Evolutionary conservation across 805 yeast species (phyloP), one percentile per base, ranked within the genome.

Genomic region (Maudiozyma turicensis): DNA sequence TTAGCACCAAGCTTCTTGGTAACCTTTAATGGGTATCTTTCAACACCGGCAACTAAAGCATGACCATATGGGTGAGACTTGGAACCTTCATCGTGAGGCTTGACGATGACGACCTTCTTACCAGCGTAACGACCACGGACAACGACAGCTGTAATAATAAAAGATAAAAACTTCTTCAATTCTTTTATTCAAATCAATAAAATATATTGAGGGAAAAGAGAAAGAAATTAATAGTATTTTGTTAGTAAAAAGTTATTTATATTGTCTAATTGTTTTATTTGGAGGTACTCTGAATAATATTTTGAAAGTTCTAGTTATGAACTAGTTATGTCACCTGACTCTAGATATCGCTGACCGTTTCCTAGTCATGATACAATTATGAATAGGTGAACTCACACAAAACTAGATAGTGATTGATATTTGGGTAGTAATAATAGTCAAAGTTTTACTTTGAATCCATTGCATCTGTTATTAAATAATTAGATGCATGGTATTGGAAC

Each of bases 121-220:
- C 99, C 99, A 74, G 99, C 99, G 87, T 82, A 91, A 81, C 99
- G 93, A 72, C 99, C 99, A 77, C 98, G 91, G 76, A 90, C 95
- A 75, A 93, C 90, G 79, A 93, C 90, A 80, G 98, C 95, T 86
- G 72, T 45, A 60, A 47, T 20, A 39, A 39, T 15, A 39, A 39
- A 26, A 7, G 20, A 13, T n/a, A n/a, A 8, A n/a, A 11, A n/a
- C 11, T 15, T 20, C 11, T 39, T 20, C 26, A 20, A 8, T 39
- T 28, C n/a, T n/a, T 15, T 39, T 7, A 39, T n/a, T n/a, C n/a
- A 11, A 26, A 20, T n/a, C 14, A 14, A 28, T 8, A n/a, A 39
- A 13, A 20, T 7, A 39, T 39, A n/a, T 28, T 26, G 11, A 39
- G 20, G 42, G 20, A n/a, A 14, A 39, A 15, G 20, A 39, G 14